Evolutionary conservation across 345 rosid species (phyloP), one percentile per base, ranked within the genome.

Genomic region (Mercurialis annua): DNA sequence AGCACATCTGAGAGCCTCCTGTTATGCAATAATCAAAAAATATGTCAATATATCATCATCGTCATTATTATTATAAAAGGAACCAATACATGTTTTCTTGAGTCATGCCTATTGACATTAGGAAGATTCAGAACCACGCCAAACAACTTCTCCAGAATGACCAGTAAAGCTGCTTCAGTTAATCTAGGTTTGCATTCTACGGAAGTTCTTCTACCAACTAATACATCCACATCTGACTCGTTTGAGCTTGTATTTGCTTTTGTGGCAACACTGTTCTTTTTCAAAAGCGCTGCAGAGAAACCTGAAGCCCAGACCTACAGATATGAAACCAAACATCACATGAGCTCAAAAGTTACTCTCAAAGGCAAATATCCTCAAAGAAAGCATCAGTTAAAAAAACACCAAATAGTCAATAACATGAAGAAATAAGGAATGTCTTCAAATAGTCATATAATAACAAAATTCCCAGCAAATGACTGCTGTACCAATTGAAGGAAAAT

Each of bases 271-370:
- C 98, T 95, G 40, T 70, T 73, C 78, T 92, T 95, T 76, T 95
- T 95, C 58, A 95, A 86, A 76, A 95, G 82, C 16, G 99, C 99
- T 0, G 99, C 99, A 6, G 90, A 89, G 78, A 92, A 95, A 68
- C 99, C 99, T 0, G 94, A 92, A 52, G 98, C 98, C 98, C 98
- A 95, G 38, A 92, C 99, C 99, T 95, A 68, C 31, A 69, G 44
- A 78, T 69, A 67, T 62, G 66, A 59, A 64, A 67, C 24, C 58
- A 78, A 62, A 53, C 15, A 29, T 26, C 44, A 30, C 20, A n/a
- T 15, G 14, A 52, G 30, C 42, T 34, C 29, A 30, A 11, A 30
- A 21, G 2, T 16, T 12, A 4, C 29, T 11, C 12, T 29, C 15
- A 52, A 69, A 69, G 24, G 10, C 5, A n/a, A 48, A 18, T 9